Evolutionary conservation across 163 green algal species (phyloP).

Genomic region (Chlamydomonas reinhardtii): DNA sequence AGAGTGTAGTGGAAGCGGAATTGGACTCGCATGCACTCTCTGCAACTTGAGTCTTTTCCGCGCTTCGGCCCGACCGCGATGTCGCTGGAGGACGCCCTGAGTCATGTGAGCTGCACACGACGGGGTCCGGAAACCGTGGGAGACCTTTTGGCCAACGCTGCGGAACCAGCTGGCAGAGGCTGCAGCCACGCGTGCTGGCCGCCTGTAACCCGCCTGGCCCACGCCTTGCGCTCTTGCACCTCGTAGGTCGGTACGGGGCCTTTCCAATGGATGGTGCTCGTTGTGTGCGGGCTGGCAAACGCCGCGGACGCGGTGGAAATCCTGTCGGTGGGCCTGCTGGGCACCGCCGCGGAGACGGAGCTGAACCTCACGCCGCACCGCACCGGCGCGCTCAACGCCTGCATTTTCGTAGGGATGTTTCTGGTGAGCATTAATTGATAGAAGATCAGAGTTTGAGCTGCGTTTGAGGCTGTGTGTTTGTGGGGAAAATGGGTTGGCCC

Average conservation of each 20-base stretch:
- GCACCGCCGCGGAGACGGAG: slow-evolving; percentile 54
- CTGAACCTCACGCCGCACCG: slow-evolving; percentile 42
- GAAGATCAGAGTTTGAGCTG: too few species aligned
- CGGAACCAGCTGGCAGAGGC: too few species aligned
- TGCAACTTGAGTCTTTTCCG: slow-evolving; percentile 5
- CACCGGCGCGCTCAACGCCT: slow-evolving; percentile 53
- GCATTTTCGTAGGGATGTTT: slow-evolving; percentile 68
- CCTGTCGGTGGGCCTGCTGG: slow-evolving; percentile 56
- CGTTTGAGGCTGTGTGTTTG: neutral
- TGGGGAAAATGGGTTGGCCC: neutral
- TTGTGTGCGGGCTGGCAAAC: slow-evolving; percentile 61
- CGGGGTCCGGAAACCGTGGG: too few species aligned
- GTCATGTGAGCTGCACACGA: slow-evolving; percentile 7
- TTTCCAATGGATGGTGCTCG: slow-evolving; percentile 61
- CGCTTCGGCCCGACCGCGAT: slow-evolving; percentile 21
- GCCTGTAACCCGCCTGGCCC: neutral
- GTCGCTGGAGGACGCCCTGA: slow-evolving; percentile 22
- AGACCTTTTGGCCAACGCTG: too few species aligned
- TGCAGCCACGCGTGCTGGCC: too few species aligned
- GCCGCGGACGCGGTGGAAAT: slow-evolving; percentile 69
- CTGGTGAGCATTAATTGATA: too few species aligned
- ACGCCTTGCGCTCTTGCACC: too few species aligned
- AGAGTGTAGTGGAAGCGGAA: too few species aligned
- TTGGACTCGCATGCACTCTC: too few species aligned
- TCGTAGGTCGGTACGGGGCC: slow-evolving; percentile 57